These are phyloP conservation scores for Cladosporium austrohemisphaericum DNA, from an alignment of 2,329 filamentous ascomycete genomes.

Conservation along the genomic window DNA sequence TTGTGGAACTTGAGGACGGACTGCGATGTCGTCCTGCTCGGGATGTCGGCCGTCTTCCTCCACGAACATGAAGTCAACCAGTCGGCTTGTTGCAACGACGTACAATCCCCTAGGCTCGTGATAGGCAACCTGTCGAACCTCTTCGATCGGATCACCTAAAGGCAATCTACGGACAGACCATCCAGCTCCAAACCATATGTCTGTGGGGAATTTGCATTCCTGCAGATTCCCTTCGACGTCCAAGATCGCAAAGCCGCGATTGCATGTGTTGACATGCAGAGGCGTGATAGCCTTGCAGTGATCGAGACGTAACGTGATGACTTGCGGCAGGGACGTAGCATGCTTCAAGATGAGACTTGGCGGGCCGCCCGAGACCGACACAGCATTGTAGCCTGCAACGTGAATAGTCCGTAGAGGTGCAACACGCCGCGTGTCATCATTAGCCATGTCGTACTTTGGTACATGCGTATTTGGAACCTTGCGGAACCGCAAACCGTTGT, in stretches of 20 bases:
- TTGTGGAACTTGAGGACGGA: slow-evolving; percentile 65
- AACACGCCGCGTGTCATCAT: slow-evolving; percentile 43
- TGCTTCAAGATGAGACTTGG: slow-evolving; percentile 81
- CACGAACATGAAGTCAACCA: slow-evolving; percentile 73
- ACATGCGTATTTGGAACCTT: slow-evolving; percentile 69
- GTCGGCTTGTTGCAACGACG: slow-evolving; percentile 65
- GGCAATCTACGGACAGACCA: slow-evolving; percentile 70
- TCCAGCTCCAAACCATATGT: slow-evolving; percentile 69
- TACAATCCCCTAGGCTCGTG: slow-evolving; percentile 73
- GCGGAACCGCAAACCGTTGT: slow-evolving; percentile 65
- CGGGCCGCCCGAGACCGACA: slow-evolving; percentile 77
- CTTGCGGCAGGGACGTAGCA: slow-evolving; percentile 68
- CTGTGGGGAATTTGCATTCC: slow-evolving; percentile 66
- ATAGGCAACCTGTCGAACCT: slow-evolving; percentile 71
- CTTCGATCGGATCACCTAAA: slow-evolving; percentile 52
- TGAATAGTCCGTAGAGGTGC: slow-evolving; percentile 57
- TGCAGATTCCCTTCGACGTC: slow-evolving; percentile 60
- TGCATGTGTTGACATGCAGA: slow-evolving; percentile 4
- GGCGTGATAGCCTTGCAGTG: slow-evolving; percentile 9
- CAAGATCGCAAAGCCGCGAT: slow-evolving; percentile 65
- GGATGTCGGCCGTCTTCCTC: slow-evolving; percentile 81
- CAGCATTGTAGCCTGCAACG: slow-evolving; percentile 72
- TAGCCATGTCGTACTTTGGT: slow-evolving; percentile 54
- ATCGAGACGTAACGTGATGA: slow-evolving; percentile 37
- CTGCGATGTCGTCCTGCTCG: slow-evolving; percentile 61